A percentile compares a stretch with the other conserved stretches of the same genome.
Evolutionary conservation across 23 red algal genomes (phyloP).

Genomic region (Agarophyton chilense): DNA sequence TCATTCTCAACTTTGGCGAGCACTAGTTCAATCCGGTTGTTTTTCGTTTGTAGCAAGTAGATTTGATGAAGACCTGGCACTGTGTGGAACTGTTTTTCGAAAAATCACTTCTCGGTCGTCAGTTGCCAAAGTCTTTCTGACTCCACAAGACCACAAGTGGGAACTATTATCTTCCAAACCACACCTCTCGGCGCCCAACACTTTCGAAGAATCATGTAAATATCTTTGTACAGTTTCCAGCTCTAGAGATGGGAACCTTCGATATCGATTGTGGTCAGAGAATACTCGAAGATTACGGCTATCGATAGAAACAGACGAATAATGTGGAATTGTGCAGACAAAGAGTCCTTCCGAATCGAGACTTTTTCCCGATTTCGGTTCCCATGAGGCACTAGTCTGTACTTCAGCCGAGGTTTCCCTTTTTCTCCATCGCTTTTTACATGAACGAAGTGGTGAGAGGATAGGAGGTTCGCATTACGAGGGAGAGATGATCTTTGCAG

Average conservation of each 20-base stretch:
- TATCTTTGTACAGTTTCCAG: neutral
- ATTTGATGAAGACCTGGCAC: too few species aligned
- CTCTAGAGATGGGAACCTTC: neutral
- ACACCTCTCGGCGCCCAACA: too few species aligned
- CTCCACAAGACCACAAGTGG: too few species aligned
- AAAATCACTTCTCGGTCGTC: too few species aligned
- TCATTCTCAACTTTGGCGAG: too few species aligned
- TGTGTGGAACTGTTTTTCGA: too few species aligned
- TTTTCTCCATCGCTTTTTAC: neutral
- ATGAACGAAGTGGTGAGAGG: slow-evolving; percentile 10
- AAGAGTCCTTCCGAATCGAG: neutral
- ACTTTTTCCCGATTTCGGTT: neutral
- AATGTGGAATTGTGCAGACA: neutral
- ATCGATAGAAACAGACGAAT: neutral
- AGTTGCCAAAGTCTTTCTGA: too few species aligned
- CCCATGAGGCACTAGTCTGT: neutral
- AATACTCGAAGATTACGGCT: neutral
- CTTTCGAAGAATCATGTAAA: too few species aligned
- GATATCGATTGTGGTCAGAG: neutral
- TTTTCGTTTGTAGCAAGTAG: too few species aligned
- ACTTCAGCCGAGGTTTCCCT: neutral
- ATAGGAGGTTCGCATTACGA: neutral
- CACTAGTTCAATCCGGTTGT: too few species aligned
- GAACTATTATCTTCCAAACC: too few species aligned
- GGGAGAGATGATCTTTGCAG: neutral